A percentile compares a stretch with the other conserved stretches of the same genome.
Conservation (phyloP, 805 yeast genomes). For the Hanseniaspora vineae region DNA sequence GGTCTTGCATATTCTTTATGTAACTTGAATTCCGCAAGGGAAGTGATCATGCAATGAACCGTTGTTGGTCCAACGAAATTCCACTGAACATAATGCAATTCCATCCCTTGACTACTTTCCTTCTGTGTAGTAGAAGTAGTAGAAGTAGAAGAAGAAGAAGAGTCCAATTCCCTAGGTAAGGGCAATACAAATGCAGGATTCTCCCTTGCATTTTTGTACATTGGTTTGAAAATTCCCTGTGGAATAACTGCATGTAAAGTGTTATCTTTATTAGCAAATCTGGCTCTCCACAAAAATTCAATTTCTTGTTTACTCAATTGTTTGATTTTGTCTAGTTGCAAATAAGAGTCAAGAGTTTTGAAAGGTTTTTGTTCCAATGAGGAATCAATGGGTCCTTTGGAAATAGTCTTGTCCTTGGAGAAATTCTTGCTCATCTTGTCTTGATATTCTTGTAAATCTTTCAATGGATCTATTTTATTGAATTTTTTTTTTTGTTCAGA, state of each 20-base stretch:
- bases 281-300: conserved; percentile 78
- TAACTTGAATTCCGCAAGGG: conserved; percentile 81
- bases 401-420: conserved; percentile 13
- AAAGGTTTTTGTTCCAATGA: conserved; percentile 36
- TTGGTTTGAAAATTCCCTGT: conserved; percentile 42
- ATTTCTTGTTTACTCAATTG: conserved; percentile 49
- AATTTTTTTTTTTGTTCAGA: conserved; percentile 41
- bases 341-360: conserved; percentile 57
- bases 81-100: conserved; percentile 93
- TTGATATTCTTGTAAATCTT: conserved; percentile 48
- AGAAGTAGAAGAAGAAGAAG: too few relatives aligned
- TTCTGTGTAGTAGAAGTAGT: too few relatives aligned
- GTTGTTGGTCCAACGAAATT: conserved; percentile 72
- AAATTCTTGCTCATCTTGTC: conserved; percentile 21
- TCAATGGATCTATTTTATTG: conserved; percentile 54
- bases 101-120: too few relatives aligned
- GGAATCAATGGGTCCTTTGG: conserved; percentile 26
- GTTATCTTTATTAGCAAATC: conserved; percentile 51
- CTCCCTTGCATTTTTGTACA: conserved; percentile 52
- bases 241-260: conserved; percentile 55
- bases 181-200: conserved; percentile 87
- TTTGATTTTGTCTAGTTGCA: conserved; percentile 54
- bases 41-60: conserved; percentile 79
- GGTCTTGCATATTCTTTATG: conserved; percentile 91
- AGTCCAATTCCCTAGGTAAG: conserved; percentile 43